A percentile compares a stretch with the other conserved stretches of the same genome.
phyloP scores from a whole-genome alignment of 2,329 filamentous ascomycete genomes.

The Fusarium tanahbumbuense region DNA sequence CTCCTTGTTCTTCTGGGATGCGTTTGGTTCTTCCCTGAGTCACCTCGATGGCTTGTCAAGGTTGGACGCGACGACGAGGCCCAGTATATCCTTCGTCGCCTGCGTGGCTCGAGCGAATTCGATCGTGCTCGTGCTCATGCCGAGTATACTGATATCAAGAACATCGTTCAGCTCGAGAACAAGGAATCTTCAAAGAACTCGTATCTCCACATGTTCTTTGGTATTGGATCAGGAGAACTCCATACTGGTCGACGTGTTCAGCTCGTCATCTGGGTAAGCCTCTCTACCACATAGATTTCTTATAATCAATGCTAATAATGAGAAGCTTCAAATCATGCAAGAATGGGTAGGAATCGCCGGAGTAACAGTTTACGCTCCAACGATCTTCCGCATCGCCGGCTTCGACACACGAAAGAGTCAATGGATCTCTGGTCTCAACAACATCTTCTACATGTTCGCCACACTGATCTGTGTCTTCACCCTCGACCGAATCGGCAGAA shows the following conservation, averaged over 20 bases:
- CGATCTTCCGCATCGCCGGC: slow-evolving; percentile 75
- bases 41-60: slow-evolving; percentile 75
- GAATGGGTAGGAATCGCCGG: slow-evolving; percentile 66
- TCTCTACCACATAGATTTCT: no score
- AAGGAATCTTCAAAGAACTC: slow-evolving; percentile 70
- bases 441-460: slow-evolving; percentile 67
- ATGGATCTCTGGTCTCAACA: slow-evolving; percentile 70
- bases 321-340: slow-evolving; percentile 34
- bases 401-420: slow-evolving; percentile 70
- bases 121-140: slow-evolving; percentile 66
- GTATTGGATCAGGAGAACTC: slow-evolving; percentile 71
- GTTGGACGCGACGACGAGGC: slow-evolving; percentile 75
- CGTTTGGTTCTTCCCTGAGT: slow-evolving; percentile 77
- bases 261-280: slow-evolving; percentile 72
- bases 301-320: background rate
- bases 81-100: slow-evolving; percentile 70
- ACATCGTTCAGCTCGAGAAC: slow-evolving; percentile 60
- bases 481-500: slow-evolving; percentile 73
- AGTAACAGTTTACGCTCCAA: slow-evolving; percentile 70
- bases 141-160: slow-evolving; percentile 76
- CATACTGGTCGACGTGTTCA: slow-evolving; percentile 76
- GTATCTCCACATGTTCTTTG: slow-evolving; percentile 75
- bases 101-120: slow-evolving; percentile 69
- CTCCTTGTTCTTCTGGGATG: slow-evolving; percentile 66
- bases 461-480: slow-evolving; percentile 78